Base-by-base conservation (phyloP, 78 protist species). In the Anaeramoeba flamelloides region DNA sequence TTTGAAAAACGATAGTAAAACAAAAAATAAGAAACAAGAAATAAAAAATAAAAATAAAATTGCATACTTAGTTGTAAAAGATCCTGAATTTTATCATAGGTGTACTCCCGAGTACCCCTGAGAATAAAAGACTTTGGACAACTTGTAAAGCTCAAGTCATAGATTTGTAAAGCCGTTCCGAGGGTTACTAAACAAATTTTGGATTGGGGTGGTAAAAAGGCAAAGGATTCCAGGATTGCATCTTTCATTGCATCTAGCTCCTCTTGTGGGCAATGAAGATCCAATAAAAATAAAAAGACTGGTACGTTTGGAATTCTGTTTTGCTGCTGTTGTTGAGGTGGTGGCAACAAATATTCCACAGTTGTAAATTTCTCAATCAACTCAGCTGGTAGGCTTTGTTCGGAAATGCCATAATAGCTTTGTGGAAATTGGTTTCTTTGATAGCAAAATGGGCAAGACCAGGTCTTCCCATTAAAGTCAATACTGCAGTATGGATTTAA, bases 171-270 rank as follows among this genome's bases (percentile, higher is more conserved):
- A 74, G 89, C 87, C 2, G 93, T 84, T 17, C 99, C 99, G 74
- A 86, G 93, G 33, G 99, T 96, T 77, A 96, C 88, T 64, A 96
- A 87, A 31, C 97, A 97, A 38, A 96, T 91, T 40, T 79, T 83
- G 1, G 94, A 78, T 69, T 89, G 77, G 39, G 78, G 87, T 17
- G 99, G 96, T 32, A 96, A 79, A 39, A 90, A 84, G 30, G 37
- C 40, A 74, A 95, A 87, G 33, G 91, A 87, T 89, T 85, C 86
- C 75, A 89, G 38, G 38, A 96, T 77, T 64, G 93, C 53, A 40
- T 89, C 94, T 85, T 86, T 90, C 17, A 94, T 82, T n/a, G 88
- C 89, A 53, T 78, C 80, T 17, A 94, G 84, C 53, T 94, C 98
- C 22, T 79, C 87, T 77, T 86, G 92, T 38, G 75, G 82, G 30